Evolutionary conservation across 1,284 basidiomycete species (phyloP), one percentile per base, ranked within the genome.

Genomic region (Melampsora occidentalis): DNA sequence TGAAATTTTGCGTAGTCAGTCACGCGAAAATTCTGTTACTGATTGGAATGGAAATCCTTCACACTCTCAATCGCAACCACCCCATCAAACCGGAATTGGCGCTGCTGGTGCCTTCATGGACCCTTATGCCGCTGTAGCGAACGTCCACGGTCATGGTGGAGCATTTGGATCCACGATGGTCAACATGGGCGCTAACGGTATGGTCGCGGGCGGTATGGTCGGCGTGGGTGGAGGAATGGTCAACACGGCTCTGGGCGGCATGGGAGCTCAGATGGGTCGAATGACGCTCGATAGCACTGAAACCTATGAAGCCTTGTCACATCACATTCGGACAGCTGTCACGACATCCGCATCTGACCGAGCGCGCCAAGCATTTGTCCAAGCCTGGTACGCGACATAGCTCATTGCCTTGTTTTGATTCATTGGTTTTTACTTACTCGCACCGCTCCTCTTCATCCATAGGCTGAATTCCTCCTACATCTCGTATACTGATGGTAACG

Each of bases 401-500:
- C 42, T 69, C 51, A 28, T 10, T 9, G 20, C 1, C 22, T 42
- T 6, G 39, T 1, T 46, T 18, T 16, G 12, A 1, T 46, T 5
- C 31, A 25, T 59, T 2, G 25, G 2, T 53, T 31, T 9, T 28
- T 1, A 64, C 35, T 68, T 9, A 16, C 31, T 64, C 25, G 10
- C 10, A 31, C 9, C 20, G 12, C 33, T 10, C 5, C 72, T 59
- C 71, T 66, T 59, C 66, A 28, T 48, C 49, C 49, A 18, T 82
- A 93, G 91, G 91, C 85, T 94, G 78, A 91, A 89, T 42, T 90
- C 90, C 51, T 92, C 92, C 83, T 94, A 93, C 84, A 90, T 91
- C 5, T 90, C 90, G n/a, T 92, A 92, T 82, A 91, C 91, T 51
- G 92, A 93, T 84, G 92, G 92, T 71, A 93, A 93, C 83, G 92